phyloP scores from a whole-genome alignment of 768 basidiomycete species.

The Infundibulicybe gibba region DNA sequence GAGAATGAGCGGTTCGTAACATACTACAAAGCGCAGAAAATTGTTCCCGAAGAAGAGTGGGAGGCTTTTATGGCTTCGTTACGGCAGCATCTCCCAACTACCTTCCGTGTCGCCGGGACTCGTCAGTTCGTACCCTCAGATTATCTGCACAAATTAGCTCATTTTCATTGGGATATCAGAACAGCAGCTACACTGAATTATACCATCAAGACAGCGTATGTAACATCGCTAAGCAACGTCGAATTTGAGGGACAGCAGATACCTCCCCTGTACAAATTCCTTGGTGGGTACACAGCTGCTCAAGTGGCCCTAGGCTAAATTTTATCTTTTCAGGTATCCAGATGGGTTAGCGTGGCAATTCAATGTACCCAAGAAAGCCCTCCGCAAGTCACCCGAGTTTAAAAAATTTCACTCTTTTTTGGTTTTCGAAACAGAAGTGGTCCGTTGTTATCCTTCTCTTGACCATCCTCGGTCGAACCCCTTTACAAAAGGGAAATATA shows the following conservation, averaged over 20 bases:
- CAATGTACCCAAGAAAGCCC: constrained; percentile 82
- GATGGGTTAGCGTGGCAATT: constrained; percentile 96
- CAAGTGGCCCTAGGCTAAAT: constrained; percentile 6
- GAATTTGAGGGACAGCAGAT: constrained; percentile 73
- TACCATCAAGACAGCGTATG: constrained; percentile 72
- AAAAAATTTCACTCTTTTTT: constrained; percentile 94
- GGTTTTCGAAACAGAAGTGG: constrained; percentile 97
- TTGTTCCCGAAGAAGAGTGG: constrained; percentile 82
- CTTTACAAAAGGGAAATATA: constrained; percentile 72
- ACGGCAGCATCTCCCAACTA: constrained; percentile 79
- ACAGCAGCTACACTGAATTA: constrained; percentile 73
- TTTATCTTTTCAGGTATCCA: constrained; percentile 69
- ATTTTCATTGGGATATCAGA: constrained; percentile 27
- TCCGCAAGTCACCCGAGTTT: constrained; percentile 87
- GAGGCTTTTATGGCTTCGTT: constrained; percentile 61
- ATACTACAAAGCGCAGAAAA: constrained; percentile 75
- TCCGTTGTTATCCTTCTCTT: constrained; percentile 32
- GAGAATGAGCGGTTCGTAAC: constrained; percentile 60
- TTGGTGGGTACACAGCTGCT: constrained; percentile 51
- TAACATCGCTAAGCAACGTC: constrained; percentile 70
- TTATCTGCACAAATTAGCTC: not conserved
- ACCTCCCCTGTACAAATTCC: constrained; percentile 80
- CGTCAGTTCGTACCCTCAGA: constrained; percentile 54
- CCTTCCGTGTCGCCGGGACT: constrained; percentile 89
- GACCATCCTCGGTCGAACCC: not conserved